Evolutionary conservation across 257 asterid species (phyloP).

Genomic region (Ocimum tenuiflorum): DNA sequence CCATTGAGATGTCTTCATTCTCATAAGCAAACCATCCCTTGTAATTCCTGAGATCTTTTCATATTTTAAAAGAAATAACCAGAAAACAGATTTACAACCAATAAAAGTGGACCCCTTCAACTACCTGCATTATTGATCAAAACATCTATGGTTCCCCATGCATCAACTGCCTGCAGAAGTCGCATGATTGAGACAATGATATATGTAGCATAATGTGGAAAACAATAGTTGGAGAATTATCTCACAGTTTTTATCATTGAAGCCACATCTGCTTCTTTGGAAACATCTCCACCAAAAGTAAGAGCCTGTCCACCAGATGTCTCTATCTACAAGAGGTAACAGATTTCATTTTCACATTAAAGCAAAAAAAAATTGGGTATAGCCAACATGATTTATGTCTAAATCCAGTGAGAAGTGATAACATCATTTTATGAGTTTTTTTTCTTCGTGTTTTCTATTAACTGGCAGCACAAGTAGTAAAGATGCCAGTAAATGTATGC

Average conservation of each 20-base stretch:
- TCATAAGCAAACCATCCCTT: slow-evolving; percentile 89
- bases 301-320: slow-evolving; percentile 81
- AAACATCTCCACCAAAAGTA: slow-evolving; percentile 88
- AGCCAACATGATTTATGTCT: not conserved
- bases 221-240: slow-evolving; percentile 1
- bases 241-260: slow-evolving; percentile 87
- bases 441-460: not conserved
- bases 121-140: slow-evolving; percentile 88
- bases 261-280: slow-evolving; percentile 86
- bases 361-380: not conserved
- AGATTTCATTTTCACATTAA: not conserved
- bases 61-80: not conserved
- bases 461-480: not conserved
- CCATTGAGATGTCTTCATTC: slow-evolving; percentile 90
- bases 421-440: not conserved
- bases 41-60: slow-evolving; percentile 63
- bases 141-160: slow-evolving; percentile 95
- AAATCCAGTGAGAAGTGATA: not conserved
- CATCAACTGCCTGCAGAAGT: slow-evolving; percentile 68
- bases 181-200: slow-evolving; percentile 23
- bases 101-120: slow-evolving; percentile 15
- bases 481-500: not conserved
- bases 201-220: slow-evolving; percentile 5
- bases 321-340: slow-evolving; percentile 58
- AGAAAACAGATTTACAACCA: slow-evolving; percentile 3